Evolutionary conservation across 371 early-diverging fungal species (phyloP).

Genomic region (Rhizomucor miehei): DNA sequence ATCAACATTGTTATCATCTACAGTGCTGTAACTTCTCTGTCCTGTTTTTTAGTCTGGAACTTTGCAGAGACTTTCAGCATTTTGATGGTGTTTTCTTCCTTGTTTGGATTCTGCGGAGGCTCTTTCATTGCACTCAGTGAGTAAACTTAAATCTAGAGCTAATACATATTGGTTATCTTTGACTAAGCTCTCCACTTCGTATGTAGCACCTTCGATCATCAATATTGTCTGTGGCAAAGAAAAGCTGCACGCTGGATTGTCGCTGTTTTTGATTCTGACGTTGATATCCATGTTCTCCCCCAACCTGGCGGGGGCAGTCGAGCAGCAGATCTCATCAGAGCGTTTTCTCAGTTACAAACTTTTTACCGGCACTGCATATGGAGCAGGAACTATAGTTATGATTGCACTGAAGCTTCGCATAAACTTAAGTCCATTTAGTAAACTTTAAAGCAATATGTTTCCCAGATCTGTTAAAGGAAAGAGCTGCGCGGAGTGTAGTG

Average conservation of each 20-base stretch:
- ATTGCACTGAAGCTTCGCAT: conserved; percentile 24
- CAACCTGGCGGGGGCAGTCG: conserved; percentile 31
- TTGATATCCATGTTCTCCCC: conserved; percentile 24
- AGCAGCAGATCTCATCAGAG: conserved; percentile 9
- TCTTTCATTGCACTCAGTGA: conserved; percentile 17
- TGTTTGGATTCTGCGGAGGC: conserved; percentile 22
- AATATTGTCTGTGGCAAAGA: conserved; percentile 22
- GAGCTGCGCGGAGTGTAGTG: too few relatives aligned
- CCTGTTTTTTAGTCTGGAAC: conserved; percentile 13
- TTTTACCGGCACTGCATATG: conserved; percentile 32
- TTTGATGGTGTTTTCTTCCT: conserved; percentile 16
- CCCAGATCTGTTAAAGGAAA: too few relatives aligned
- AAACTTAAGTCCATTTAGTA: neutral
- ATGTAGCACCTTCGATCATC: conserved; percentile 17
- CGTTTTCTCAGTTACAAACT: conserved; percentile 35
- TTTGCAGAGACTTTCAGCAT: conserved; percentile 13
- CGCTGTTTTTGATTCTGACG: conserved; percentile 20
- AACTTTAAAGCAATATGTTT: too few relatives aligned
- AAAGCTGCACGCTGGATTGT: conserved; percentile 25
- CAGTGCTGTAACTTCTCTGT: neutral
- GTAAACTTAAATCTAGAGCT: neutral
- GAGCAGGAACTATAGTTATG: conserved; percentile 24
- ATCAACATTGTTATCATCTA: conserved; percentile 12
- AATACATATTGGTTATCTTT: neutral
- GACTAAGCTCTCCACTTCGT: too few relatives aligned